Evolutionary conservation across 371 early-diverging fungal species (phyloP), one percentile per base, ranked within the genome.

Genomic region (Rhizopus delemar): DNA sequence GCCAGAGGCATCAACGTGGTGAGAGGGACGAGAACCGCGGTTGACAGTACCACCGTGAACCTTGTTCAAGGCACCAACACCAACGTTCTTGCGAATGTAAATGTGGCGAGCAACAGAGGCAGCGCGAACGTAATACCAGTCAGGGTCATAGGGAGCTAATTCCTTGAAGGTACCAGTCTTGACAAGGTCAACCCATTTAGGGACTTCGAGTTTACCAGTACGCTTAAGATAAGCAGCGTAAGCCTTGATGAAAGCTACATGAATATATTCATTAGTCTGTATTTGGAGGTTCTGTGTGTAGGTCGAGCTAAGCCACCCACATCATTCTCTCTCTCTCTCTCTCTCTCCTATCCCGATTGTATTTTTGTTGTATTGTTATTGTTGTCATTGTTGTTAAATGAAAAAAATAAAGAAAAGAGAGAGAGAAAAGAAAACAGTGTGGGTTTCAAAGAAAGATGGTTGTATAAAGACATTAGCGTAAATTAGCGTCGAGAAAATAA

Each of bases 171-270:
- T 84, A 67, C 88, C 95, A 69, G 98, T 96, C 90, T 99, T 99
- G 84, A 94, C 97, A 72, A 95, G 80, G 80, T 99, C 97, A 66
- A 95, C 93, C 97, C 97, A 97, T 85, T 90, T 92, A 78, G 98
- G 99, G 70, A 99, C 91, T 73, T 93, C 93, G 78, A 99, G 90
- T 89, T 96, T 95, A 72, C 97, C 98, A 69, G 95, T 90, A 67
- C 93, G 89, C 93, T 96, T 97, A 73, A 97, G 88, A 88, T 97
- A 94, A 71, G 94, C 97, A 73, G 97, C 93, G 78, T 96, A 97
- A 61, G 97, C 96, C 86, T 91, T 90, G 85, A 97, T 89, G 86
- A 98, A 98, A 56, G 84, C 78, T 78, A 57, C 8, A 51, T 33
- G 7, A 31, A 13, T 28, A 50, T 15, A 22, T 13, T 29, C 36